Conservation (phyloP, 768 basidiomycete species). For the Tephrocybe sp. region DNA sequence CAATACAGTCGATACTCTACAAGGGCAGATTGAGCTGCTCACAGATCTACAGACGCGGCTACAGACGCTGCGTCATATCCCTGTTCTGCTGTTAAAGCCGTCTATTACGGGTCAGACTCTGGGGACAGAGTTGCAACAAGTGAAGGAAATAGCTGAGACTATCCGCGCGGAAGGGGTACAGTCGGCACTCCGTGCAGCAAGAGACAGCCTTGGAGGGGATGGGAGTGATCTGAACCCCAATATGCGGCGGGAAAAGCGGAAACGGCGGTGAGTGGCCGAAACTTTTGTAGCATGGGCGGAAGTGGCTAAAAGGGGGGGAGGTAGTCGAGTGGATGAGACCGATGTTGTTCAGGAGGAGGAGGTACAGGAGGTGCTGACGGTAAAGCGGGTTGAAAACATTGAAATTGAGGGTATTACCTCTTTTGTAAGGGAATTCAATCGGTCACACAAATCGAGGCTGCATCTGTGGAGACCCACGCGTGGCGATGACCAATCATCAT, state of each 20-base stretch:
- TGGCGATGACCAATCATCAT: constrained; percentile 24
- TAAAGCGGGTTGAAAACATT: constrained; percentile 37
- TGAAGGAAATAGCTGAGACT: constrained; percentile 45
- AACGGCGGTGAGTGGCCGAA: constrained; percentile 47
- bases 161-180: constrained; percentile 53
- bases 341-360: constrained; percentile 45
- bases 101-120: constrained; percentile 26
- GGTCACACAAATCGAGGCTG: constrained; percentile 38
- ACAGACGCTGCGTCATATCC: constrained; percentile 43
- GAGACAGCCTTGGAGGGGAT: constrained; percentile 53
- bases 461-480: constrained; percentile 51
- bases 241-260: constrained; percentile 48
- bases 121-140: constrained; percentile 40
- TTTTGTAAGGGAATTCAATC: constrained; percentile 62
- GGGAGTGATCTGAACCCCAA: constrained; percentile 42
- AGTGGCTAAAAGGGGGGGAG: constrained; percentile 5
- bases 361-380: constrained; percentile 40
- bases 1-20: constrained; percentile 21
- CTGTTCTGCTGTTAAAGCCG: constrained; percentile 40
- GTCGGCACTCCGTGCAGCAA: constrained; percentile 52
- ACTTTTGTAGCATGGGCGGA: constrained; percentile 2
- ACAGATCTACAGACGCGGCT: constrained; percentile 43
- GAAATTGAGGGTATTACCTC: constrained; percentile 41
- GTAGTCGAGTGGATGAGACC: constrained; percentile 49
- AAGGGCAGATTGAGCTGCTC: constrained; percentile 44